Percentiles rank a stretch among this genome's conserved stretches.
These are phyloP conservation scores for Fusarium lateritium DNA, from an alignment of 2,329 filamentous ascomycete species.

Conservation along the genomic window DNA sequence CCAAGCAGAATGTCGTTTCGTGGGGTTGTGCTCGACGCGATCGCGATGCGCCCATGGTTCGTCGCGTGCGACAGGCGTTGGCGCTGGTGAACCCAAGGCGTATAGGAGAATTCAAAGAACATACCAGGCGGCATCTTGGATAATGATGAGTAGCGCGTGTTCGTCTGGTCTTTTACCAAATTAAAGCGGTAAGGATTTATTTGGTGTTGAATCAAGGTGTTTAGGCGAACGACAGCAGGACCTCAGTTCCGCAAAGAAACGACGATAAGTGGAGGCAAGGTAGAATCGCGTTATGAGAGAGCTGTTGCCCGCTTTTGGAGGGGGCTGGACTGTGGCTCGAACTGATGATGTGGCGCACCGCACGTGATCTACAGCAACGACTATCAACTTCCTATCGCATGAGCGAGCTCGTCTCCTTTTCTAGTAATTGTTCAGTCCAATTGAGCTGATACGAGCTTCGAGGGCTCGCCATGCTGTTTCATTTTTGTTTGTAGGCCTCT, in stretches of 20 bases:
- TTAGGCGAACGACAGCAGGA: neutral
- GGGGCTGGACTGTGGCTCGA: slow-evolving; percentile 20
- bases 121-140: slow-evolving; percentile 50
- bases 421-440: slow-evolving; percentile 12
- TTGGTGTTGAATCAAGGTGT: slow-evolving; percentile 2
- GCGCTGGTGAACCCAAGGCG: neutral
- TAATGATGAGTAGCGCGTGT: neutral
- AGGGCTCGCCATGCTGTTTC: too few species aligned
- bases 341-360: slow-evolving; percentile 8
- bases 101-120: neutral
- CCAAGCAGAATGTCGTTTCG: neutral
- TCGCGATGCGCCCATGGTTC: slow-evolving; percentile 20
- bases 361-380: slow-evolving; percentile 7
- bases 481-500: neutral
- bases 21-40: slow-evolving; percentile 5
- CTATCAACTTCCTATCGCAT: too few species aligned
- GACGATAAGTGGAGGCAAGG: slow-evolving; percentile 10
- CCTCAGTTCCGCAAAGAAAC: slow-evolving; percentile 24
- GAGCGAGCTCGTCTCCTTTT: neutral
- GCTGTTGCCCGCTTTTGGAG: slow-evolving; percentile 19
- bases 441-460: neutral
- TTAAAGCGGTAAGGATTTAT: neutral
- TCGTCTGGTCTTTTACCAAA: neutral
- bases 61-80: slow-evolving; percentile 9
- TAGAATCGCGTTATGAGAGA: slow-evolving; percentile 7